Base-by-base conservation (phyloP, 176 grass and related monocot species). In the Coix lacrymajobi region DNA sequence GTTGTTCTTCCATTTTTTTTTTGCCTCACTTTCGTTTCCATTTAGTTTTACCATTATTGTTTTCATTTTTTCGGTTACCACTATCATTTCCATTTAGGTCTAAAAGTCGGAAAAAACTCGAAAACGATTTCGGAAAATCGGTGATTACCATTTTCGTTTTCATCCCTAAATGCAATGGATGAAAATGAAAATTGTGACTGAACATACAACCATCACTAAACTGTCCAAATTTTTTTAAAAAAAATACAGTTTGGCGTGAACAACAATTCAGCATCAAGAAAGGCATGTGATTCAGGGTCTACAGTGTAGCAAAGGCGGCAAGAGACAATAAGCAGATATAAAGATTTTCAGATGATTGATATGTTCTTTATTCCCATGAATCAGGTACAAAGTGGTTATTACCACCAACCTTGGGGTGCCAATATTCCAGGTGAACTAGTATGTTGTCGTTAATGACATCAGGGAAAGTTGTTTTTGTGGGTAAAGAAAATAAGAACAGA, bases 401-500 rank as follows among this genome's bases (percentile, higher is more conserved):
- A 80, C 25, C 13, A 11, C 66, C 62, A 71, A 3, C 44, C 28
- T 72, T 33, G 41, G 41, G 69, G 32, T 66, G 57, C 54, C 85
- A 40, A 81, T 76, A n/a, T 75, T 25, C 34, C 51, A 33, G 11
- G 40, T 66, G 11, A 28, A 73, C 32, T 20, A 66, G 82, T 69
- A n/a, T 83, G 13, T 3, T 80, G 14, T 66, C 8, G 11, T 52
- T n/a, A 75, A n/a, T 46, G 84, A 57, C 29, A 71, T 31, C 52
- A 49, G 52, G n/a, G 25, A 38, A 52, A 40, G 37, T 24, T 70
- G 24, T 66, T 67, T 66, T 49, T 67, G 24, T 76, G 78, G 30
- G 73, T 51, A 79, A 34, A 79, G 71, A 49, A 38, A 45, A 79
- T 38, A 79, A 22, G 30, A 39, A 60, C n/a, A n/a, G n/a, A n/a